These are phyloP conservation scores for Ceratobasidium sp. DNA, from an alignment of 1,284 basidiomycete species.

Conservation along the genomic window DNA sequence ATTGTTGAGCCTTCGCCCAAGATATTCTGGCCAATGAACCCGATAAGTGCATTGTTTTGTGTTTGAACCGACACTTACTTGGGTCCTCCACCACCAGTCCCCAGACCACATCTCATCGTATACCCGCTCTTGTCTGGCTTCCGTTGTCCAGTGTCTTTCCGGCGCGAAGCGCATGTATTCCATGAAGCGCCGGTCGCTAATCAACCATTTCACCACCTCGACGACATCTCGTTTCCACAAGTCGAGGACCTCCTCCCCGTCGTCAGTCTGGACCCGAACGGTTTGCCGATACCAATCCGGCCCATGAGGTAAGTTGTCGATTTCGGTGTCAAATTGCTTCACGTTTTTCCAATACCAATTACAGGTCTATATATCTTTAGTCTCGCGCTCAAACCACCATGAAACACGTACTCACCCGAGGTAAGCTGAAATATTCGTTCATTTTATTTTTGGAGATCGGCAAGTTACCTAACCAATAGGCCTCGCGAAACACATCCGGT, in stretches of 20 bases:
- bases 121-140: background rate
- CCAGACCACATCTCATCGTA: constrained; percentile 46
- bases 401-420: background rate
- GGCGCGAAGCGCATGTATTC: constrained; percentile 34
- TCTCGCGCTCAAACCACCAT: background rate
- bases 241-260: constrained; percentile 52
- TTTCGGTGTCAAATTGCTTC: constrained; percentile 47
- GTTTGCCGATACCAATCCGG: constrained; percentile 51
- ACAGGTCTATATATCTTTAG: background rate
- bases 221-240: constrained; percentile 56
- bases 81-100: constrained; percentile 46
- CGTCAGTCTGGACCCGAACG: constrained; percentile 52
- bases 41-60: background rate
- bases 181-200: constrained; percentile 42
- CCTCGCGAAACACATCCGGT: background rate
- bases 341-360: constrained; percentile 48
- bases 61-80: constrained; percentile 13
- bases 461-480: background rate
- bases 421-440: background rate
- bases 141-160: background rate
- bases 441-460: background rate
- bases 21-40: background rate
- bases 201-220: constrained; percentile 52
- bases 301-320: constrained; percentile 52
- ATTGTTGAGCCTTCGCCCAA: constrained; percentile 38